These are phyloP conservation scores for Pichia sp. DNA, from an alignment of 1,139 yeast genomes.

Conservation along the genomic window DNA sequence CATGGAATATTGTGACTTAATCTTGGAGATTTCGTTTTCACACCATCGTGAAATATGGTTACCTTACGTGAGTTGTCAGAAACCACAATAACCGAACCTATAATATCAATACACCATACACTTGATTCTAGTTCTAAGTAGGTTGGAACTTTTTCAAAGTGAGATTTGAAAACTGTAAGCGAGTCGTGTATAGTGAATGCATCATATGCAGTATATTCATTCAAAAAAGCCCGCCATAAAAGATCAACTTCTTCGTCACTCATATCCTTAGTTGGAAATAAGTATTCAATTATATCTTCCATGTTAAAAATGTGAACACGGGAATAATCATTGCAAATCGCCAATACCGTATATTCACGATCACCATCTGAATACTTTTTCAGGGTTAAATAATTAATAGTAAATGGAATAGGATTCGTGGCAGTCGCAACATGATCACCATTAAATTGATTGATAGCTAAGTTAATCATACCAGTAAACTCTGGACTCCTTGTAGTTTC, in stretches of 20 bases:
- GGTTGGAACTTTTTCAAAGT: neutral
- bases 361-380: slow-evolving; percentile 30
- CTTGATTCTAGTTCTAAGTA: slow-evolving; percentile 27
- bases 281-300: slow-evolving; percentile 26
- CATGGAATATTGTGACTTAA: slow-evolving; percentile 61
- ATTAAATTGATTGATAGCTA: too few relatives aligned
- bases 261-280: neutral
- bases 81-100: slow-evolving; percentile 43
- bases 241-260: too few relatives aligned
- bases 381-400: slow-evolving; percentile 46
- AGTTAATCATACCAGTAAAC: too few relatives aligned
- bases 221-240: too few relatives aligned
- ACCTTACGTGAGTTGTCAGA: slow-evolving; percentile 47
- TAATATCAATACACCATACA: slow-evolving; percentile 66
- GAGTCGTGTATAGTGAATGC: neutral
- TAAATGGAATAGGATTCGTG: too few relatives aligned
- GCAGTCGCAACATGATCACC: too few relatives aligned
- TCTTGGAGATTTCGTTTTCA: slow-evolving; percentile 38
- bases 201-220: too few relatives aligned
- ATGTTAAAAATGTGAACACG: slow-evolving; percentile 45
- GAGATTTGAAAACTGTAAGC: neutral
- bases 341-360: slow-evolving; percentile 36
- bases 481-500: too few relatives aligned
- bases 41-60: neutral
- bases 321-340: slow-evolving; percentile 59